phyloP scores from a whole-genome alignment of 192 early-diverging fungal genomes.

The Coemansia sp. region DNA sequence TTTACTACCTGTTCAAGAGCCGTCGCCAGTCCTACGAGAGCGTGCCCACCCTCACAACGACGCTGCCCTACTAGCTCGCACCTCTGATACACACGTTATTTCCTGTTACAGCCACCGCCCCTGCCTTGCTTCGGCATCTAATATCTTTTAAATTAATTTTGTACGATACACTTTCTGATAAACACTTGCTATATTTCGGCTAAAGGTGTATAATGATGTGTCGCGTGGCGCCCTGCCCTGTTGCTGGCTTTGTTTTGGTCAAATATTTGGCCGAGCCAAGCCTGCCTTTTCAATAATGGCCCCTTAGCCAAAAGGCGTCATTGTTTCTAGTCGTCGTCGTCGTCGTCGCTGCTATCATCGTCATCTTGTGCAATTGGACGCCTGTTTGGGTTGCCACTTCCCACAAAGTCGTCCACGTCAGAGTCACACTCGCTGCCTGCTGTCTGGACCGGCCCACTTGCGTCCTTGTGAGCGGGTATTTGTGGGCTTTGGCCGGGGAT shows the following conservation, averaged over 20 bases:
- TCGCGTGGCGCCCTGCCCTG: neutral
- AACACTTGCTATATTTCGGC: neutral
- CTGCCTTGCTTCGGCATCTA: slow-evolving; percentile 3
- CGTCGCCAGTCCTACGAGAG: slow-evolving; percentile 18
- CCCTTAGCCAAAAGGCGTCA: neutral
- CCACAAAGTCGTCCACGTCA: slow-evolving; percentile 2
- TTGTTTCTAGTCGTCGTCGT: neutral
- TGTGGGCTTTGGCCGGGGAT: slow-evolving; percentile 5
- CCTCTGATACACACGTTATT: neutral
- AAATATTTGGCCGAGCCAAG: neutral
- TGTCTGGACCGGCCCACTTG: neutral
- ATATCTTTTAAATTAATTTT: slow-evolving; percentile 2
- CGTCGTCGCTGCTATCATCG: neutral
- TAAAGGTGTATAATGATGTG: neutral
- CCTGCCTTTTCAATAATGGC: neutral
- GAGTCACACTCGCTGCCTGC: slow-evolving; percentile 5
- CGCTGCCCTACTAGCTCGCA: slow-evolving; percentile 21
- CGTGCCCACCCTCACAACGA: slow-evolving; percentile 4
- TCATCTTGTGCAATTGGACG: slow-evolving; percentile 13
- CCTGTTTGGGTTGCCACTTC: slow-evolving; percentile 21
- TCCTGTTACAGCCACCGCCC: slow-evolving; percentile 5
- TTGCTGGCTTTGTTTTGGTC: neutral
- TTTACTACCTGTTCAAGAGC: slow-evolving; percentile 34
- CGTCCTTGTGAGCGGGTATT: neutral
- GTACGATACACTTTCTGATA: slow-evolving; percentile 15